These are phyloP conservation scores for Cladosporium sp. DNA, from an alignment of 2,329 filamentous ascomycete genomes.

Conservation along the genomic window DNA sequence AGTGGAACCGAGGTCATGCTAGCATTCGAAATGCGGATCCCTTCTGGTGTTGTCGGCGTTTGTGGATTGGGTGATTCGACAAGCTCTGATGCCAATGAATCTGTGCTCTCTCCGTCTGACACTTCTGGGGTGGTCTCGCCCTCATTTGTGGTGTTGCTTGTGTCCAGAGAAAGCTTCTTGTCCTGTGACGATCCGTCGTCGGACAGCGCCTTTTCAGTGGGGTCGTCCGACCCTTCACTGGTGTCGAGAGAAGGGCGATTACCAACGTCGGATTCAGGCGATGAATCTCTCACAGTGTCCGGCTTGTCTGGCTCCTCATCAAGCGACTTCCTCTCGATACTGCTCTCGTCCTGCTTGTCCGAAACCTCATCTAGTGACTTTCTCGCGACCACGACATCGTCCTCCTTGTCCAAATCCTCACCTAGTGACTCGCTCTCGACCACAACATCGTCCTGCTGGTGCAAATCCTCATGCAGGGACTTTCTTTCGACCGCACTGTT, in stretches of 20 bases:
- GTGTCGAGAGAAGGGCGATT: neutral
- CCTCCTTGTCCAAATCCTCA: too few species aligned
- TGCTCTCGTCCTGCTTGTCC: neutral
- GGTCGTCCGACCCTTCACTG: neutral
- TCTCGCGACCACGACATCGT: too few species aligned
- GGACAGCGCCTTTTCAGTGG: constrained; percentile 3
- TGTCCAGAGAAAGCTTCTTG: neutral
- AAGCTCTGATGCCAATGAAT: too few species aligned
- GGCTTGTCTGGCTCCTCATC: neutral
- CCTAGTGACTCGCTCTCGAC: too few species aligned
- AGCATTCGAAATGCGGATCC: constrained; percentile 20
- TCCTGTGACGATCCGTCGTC: neutral
- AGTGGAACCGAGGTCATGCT: constrained; percentile 28
- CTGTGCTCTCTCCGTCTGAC: too few species aligned
- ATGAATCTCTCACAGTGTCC: neutral
- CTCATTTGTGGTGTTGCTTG: neutral
- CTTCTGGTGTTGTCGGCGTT: constrained; percentile 12
- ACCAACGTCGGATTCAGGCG: neutral
- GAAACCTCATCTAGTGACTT: too few species aligned
- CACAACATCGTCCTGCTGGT: too few species aligned
- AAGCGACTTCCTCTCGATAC: neutral
- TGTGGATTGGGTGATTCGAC: constrained; percentile 3
- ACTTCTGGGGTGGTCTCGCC: neutral
- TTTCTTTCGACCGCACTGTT: neutral
- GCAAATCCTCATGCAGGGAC: too few species aligned